Conservation (phyloP, 2,329 filamentous ascomycete genomes). For the Aspergillus sp. region DNA sequence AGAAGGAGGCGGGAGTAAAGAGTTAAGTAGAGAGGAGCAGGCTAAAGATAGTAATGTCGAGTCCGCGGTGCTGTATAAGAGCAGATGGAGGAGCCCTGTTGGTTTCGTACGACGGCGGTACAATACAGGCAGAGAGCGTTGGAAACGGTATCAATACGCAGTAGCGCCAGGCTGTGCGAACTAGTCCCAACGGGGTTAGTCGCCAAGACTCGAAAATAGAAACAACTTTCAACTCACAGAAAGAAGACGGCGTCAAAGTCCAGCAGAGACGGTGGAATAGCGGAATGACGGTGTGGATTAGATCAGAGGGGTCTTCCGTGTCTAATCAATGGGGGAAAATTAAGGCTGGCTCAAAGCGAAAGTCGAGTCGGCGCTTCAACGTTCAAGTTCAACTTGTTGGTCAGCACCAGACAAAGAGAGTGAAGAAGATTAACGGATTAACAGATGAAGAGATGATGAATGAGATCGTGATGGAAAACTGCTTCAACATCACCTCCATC, state of each 20-base stretch:
- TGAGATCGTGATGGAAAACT: too few species aligned
- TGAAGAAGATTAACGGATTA: too few species aligned
- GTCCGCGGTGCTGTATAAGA: conserved; percentile 4
- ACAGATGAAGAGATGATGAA: too few species aligned
- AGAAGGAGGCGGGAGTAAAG: neutral
- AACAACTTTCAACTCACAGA: neutral
- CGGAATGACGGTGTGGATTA: conserved; percentile 1
- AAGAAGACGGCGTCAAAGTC: neutral
- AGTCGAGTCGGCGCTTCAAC: too few species aligned
- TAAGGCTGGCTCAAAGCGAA: too few species aligned
- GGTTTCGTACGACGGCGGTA: neutral
- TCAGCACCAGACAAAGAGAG: too few species aligned
- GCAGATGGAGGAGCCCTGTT: neutral
- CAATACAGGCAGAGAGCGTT: conserved; percentile 5
- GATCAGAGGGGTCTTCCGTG: too few species aligned
- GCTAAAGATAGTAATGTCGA: conserved; percentile 8
- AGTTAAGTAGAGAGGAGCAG: neutral
- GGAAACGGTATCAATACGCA: conserved; percentile 8
- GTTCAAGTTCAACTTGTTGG: too few species aligned
- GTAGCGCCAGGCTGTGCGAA: neutral
- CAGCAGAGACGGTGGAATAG: neutral
- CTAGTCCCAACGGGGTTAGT: neutral
- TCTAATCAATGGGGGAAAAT: neutral
- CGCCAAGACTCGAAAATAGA: conserved; percentile 10
- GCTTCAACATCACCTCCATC: too few species aligned